Evolutionary conservation across 345 rosid species (phyloP), one percentile per base, ranked within the genome.

Genomic region (Chamaenerion angustifolium): DNA sequence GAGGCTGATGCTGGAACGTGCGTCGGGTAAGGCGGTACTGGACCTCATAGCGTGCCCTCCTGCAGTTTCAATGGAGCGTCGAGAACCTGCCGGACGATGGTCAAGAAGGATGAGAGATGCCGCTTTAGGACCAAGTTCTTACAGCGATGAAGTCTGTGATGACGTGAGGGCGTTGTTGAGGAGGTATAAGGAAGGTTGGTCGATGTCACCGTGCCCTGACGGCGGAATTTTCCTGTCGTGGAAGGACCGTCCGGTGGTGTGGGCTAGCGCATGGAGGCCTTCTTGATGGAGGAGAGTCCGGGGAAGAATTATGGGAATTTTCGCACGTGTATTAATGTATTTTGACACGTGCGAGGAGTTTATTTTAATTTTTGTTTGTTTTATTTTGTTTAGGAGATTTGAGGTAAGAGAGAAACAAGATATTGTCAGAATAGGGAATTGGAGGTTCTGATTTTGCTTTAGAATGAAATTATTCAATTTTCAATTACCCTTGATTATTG

Each of bases 201-300:
- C 87, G 42, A 81, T 83, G 96, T 67, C 75, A 58, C 89, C 63
- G 64, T 63, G 81, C 31, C 49, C 72, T 40, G 89, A 75, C 43
- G 76, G 75, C 62, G 98, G 98, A 63, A 83, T 86, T 63, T 92
- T 83, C 83, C 72, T 92, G 59, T 69, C 85, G 42, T 92, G 95
- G 93, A 83, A 85, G 73, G 95, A 92, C 17, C 92, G 83, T 68
- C 88, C 81, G 69, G 94, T 92, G 57, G 89, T 86, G 42, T 92
- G 98, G 98, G 83, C 89, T 21, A 80, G 96, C 71, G 85, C 98
- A 53, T 92, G 98, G 96, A 65, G 83, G 66, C 87, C 96, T 12
- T 40, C n/a, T 48, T 53, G 52, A 55, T 27, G 40, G 17, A 4
- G 40, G 14, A 18, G 17, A n/a, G n/a, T n/a, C n/a, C n/a, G n/a